phyloP scores from a whole-genome alignment of 257 asterid genomes.

The Fraxinus quadrangulata region DNA sequence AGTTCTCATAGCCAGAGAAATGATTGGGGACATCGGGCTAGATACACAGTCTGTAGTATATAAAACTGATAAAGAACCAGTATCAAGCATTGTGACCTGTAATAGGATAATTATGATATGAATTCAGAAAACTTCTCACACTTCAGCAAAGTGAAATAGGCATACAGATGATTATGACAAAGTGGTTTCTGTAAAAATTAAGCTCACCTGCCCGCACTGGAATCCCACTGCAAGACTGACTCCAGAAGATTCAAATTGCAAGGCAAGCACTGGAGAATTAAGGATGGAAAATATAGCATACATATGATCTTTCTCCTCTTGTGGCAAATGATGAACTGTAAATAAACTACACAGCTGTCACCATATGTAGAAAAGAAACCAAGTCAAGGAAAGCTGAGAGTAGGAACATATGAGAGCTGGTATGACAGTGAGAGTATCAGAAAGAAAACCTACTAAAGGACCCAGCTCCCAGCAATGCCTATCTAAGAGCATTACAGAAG shows the following conservation, averaged over 20 bases:
- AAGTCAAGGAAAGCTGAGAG: constrained; percentile 18
- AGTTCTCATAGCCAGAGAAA: constrained; percentile 54
- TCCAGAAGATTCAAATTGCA: constrained; percentile 62
- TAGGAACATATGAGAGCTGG: not conserved
- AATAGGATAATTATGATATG: constrained; percentile 28
- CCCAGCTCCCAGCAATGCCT: not conserved
- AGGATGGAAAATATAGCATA: constrained; percentile 55
- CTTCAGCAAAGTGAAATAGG: not conserved
- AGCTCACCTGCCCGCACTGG: constrained; percentile 74
- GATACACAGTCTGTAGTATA: constrained; percentile 61
- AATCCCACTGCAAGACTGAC: constrained; percentile 74
- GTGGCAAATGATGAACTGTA: constrained; percentile 58
- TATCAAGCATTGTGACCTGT: constrained; percentile 87
- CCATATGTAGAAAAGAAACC: constrained; percentile 28
- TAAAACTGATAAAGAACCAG: constrained; percentile 65
- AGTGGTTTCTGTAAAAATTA: constrained; percentile 13
- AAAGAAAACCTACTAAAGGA: not conserved
- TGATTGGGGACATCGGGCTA: constrained; percentile 58
- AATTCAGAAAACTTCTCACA: constrained; percentile 22
- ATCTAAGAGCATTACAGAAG: not conserved
- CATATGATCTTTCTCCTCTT: constrained; percentile 48
- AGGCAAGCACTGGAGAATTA: constrained; percentile 69
- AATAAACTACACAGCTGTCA: constrained; percentile 32
- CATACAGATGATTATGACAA: not conserved
- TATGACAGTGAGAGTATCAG: constrained; percentile 19